Base-by-base conservation (phyloP, 371 early-diverging fungal genomes). In the Nosema muscidifuracis region DNA sequence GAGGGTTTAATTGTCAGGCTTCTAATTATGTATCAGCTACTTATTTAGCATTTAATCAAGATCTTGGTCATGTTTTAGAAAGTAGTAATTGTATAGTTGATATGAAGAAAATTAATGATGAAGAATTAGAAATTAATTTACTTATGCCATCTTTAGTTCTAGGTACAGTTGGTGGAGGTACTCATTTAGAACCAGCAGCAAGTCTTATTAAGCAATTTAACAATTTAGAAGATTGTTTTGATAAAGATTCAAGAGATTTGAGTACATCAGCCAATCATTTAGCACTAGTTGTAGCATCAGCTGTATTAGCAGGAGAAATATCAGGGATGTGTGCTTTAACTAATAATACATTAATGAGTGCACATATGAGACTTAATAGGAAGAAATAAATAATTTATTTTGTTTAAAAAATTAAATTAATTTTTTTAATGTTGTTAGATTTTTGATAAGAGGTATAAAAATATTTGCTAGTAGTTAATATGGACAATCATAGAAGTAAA, bases 231-330 rank as follows among this genome's bases (percentile, higher is more conserved):
- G 86, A 92, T 13, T 87, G 91, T 73, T 86, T 86, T 15, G 87
- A 86, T 20, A 82, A 80, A n/a, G 93, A 93, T 0, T 26, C 63
- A 36, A 18, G 33, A 16, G 70, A 75, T 42, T 93, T 92, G 16
- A 87, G 85, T 33, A 89, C 91, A 77, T 91, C 93, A 13, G 90
- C 89, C 79, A 85, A 87, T 58, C 62, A 68, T 56, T 80, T 94
- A 56, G 94, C 94, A 0, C 84, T 91, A 24, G 87, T 92, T 53
- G 89, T 93, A 57, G 89, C 88, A 73, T 91, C 92, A 2, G 85
- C 91, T 22, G 94, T 94, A 22, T 89, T 94, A 90, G 94, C 93
- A n/a, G 94, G 93, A 50, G 95, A 94, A 80, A 84, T 94, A 30
- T 89, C 90, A 9, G 82, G 91, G 53, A 88, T 89, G 73, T 85